Base-by-base conservation (phyloP, 768 basidiomycete species). In the Holtermanniella nyarrowii region DNA sequence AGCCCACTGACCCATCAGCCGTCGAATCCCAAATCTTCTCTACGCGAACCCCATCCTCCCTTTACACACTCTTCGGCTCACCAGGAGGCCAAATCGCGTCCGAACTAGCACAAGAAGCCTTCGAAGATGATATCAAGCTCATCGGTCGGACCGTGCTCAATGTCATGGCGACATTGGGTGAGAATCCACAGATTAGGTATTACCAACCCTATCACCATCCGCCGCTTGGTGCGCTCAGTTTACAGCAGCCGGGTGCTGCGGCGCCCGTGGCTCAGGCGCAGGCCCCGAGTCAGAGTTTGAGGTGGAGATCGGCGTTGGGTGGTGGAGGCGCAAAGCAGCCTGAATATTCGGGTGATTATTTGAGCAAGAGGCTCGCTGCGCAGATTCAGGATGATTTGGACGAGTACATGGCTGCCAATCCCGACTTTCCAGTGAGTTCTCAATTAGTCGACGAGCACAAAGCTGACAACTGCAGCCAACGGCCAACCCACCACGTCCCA, bases 181-280 rank as follows among this genome's bases (percentile, higher is more conserved):
- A 99, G 68, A 87, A 83, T 63, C 95, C 95, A 0, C 84, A 80
- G 67, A 83, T 97, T 58, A 84, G 93, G 26, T 97, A 93, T 73
- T 96, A 95, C 68, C 74, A 86, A 48, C 88, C 93, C 3, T 74
- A 81, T 12, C 79, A 85, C 56, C 88, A 90, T 62, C 76, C 77
- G 1, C 91, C 90, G 0, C 77, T 96, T 13, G 88, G 89, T 13
- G 80, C 89, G 2, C 80, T 96, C 49, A 82, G 83, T 50, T 83
- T 83, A 2, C 48, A 56, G 45, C 21, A 43, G 27, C 42, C 57
- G 12, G 48, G 52, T 1, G 39, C 65, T 4, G 56, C 60, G 10
- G 55, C 56, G 5, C 56, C 55, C 2, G 59, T 53, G 3, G 24
- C 44, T 5, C 58, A 52, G 23, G 54, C 44, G 46, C 39, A 26